Evolutionary conservation across 257 asterid species (phyloP).

Genomic region (Solanum pimpinellifolium): DNA sequence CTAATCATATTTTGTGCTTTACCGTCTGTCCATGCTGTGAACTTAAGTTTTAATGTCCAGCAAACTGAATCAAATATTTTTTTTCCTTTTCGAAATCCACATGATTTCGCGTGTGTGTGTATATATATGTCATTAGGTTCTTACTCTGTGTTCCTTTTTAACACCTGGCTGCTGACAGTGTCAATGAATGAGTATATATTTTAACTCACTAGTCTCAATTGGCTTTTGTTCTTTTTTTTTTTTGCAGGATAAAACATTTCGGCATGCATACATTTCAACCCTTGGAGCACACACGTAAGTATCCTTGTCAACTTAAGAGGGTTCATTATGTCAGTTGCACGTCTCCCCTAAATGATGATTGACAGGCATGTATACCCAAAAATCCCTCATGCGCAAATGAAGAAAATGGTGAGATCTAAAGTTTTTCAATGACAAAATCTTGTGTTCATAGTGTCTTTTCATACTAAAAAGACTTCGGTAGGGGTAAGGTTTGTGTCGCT

Average conservation of each 20-base stretch:
- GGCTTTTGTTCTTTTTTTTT: not conserved
- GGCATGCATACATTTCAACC: slow-evolving; percentile 87
- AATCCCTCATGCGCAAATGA: not conserved
- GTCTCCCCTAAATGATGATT: not conserved
- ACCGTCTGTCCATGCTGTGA: not conserved
- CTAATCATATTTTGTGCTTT: not conserved
- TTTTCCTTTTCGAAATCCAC: not conserved
- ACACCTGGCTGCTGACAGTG: not conserved
- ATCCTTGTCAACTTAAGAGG: not conserved
- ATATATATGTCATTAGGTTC: not conserved
- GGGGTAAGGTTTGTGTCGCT: not conserved
- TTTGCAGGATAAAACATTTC: slow-evolving; percentile 90
- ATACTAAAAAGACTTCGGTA: not conserved
- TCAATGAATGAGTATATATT: not conserved
- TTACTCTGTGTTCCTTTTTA: not conserved
- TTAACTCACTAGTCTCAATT: not conserved
- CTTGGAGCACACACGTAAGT: slow-evolving; percentile 91
- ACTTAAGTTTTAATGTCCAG: not conserved
- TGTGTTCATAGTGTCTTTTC: not conserved
- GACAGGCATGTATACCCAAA: not conserved
- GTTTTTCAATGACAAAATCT: not conserved
- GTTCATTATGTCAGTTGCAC: not conserved
- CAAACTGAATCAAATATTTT: not conserved
- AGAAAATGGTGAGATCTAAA: not conserved
- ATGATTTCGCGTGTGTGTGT: not conserved